phyloP scores from a whole-genome alignment of 2,329 filamentous ascomycete genomes.

The Hyphodiscus sp. region DNA sequence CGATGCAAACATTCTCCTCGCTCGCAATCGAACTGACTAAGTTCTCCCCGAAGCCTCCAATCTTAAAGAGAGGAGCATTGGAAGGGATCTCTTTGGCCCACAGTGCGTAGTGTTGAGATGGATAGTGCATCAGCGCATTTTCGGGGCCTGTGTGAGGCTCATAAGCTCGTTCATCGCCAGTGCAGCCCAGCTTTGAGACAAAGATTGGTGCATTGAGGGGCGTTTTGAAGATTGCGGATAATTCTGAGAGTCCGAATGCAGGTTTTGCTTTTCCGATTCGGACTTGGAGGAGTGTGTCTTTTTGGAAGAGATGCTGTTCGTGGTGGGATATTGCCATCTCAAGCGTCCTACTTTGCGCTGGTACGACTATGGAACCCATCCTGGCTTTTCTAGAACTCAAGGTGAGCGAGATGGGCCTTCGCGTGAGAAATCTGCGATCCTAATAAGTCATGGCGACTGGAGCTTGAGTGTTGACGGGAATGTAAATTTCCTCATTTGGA shows the following conservation, averaged over 20 bases:
- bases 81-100: slow-evolving; percentile 49
- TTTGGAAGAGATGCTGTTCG: neutral
- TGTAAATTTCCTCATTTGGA: neutral
- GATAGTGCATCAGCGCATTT: slow-evolving; percentile 38
- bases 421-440: neutral
- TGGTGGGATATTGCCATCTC: neutral
- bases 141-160: slow-evolving; percentile 48
- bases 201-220: neutral
- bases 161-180: slow-evolving; percentile 8
- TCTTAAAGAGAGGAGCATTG: slow-evolving; percentile 43
- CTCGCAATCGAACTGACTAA: slow-evolving; percentile 49
- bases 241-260: slow-evolving; percentile 1
- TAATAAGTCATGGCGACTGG: neutral
- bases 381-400: neutral
- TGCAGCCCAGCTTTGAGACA: neutral
- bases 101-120: slow-evolving; percentile 47
- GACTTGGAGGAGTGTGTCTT: slow-evolving; percentile 8
- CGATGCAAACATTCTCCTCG: slow-evolving; percentile 57
- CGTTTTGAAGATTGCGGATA: slow-evolving; percentile 7
- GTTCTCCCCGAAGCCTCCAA: slow-evolving; percentile 59
- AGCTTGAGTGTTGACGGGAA: neutral
- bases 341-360: neutral
- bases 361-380: neutral
- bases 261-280: slow-evolving; percentile 5
- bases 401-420: neutral